Base-by-base conservation (phyloP, 441 rosid genomes). In the Erysimum cheiri region DNA sequence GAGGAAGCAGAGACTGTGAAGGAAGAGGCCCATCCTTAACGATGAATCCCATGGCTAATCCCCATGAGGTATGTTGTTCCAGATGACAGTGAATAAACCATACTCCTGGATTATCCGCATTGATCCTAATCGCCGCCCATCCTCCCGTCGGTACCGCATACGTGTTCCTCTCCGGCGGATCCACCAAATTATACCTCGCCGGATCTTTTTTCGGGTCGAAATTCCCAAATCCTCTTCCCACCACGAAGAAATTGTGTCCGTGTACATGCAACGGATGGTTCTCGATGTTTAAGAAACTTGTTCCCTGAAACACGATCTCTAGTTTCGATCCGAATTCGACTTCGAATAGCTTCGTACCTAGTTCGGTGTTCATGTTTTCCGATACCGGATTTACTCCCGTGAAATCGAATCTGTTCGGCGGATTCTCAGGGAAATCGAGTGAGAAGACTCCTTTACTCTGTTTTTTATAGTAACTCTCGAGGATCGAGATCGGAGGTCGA, bases 81-180 rank as follows among this genome's bases (percentile, higher is more conserved):
- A 84, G 79, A 71, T 85, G 92, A 63, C 91, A 86, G 41, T 86
- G 88, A 1, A 84, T 61, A 74, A 82, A 87, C 91, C 89, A 85
- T 7, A 82, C 93, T 29, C 89, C 89, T 7, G 89, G 92, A 77
- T 87, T 85, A 39, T 87, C 88, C 2, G 88, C 85, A 29, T 67
- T 82, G 14, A 84, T 46, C 60, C 87, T 75, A 0, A 87, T 67
- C 17, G 88, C 90, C 0, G 87, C 85, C 92, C 92, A 84, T 15
- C 90, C 88, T 3, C 92, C 85, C 5, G 57, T 69, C 19, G 89
- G 92, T 49, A 87, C 87, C 0, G 80, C 87, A 36, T 78, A 70
- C 1, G 87, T 85, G 64, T 85, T 87, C 80, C 90, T 81, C 84
- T 81, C 90, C 9, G 85, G 87, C 5, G 87, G 92, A 78, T 84